Base-by-base conservation (phyloP, 345 rosid species). In the Corymbia maculata region DNA sequence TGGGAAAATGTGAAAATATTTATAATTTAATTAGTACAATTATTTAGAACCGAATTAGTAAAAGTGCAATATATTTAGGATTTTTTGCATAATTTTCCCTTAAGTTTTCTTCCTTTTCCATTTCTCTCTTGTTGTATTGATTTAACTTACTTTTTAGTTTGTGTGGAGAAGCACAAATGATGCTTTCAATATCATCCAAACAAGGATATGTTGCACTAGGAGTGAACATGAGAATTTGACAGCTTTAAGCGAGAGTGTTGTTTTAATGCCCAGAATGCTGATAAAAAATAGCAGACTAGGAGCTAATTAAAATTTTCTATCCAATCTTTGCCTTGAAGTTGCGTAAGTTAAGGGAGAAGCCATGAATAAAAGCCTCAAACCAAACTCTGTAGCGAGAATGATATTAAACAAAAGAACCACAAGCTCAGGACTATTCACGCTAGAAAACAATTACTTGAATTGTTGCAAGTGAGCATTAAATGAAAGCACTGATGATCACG, bases 1-100 rank as follows among this genome's bases (percentile, higher is more conserved):
- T 55, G 0, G 28, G 0, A 55, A 55, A 22, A 55, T 0, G 0
- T 1, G 24, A 55, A 55, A 55, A 52, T 6, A 55, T 22, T 55
- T 55, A 55, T 21, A 12, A 55, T 1, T 4, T 36, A 36, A 9
- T 55, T 22, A 2, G 24, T 55, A 22, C 2, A 55, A 55, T 55
- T 55, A 55, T 9, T 55, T 55, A 21, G 61, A 28, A 55, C 2
- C 5, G 0, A 22, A 55, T 55, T 22, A 0, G 5, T 0, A 9
- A 55, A 55, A 55, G 22, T 55, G 22, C 13, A 55, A 55, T 55
- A 55, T 0, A 1, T 22, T 55, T 21, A 55, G 21, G 1, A 55
- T 0, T 55, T 55, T 55, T 55, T 55, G 12, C 61, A 55, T 2
- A 55, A 22, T 55, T 55, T 21, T 55, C n/a, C 5, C 0, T 13